A percentile compares a stretch with the other conserved stretches of the same genome.
Evolutionary conservation across 2,329 filamentous ascomycete species (phyloP).

Genomic region (Pseudocercospora fijiensis): DNA sequence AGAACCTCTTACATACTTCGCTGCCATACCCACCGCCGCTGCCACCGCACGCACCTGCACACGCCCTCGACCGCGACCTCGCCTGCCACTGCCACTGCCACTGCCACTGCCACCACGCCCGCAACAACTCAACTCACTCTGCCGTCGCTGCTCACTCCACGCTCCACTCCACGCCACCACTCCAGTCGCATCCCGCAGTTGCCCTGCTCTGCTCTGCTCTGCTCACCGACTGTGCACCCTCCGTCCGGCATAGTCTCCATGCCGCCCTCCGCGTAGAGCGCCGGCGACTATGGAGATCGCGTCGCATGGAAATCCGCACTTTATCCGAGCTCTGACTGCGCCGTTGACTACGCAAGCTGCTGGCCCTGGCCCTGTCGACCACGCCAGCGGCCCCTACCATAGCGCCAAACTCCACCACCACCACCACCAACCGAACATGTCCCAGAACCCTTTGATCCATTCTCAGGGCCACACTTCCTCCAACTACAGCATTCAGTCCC

Average conservation of each 20-base stretch:
- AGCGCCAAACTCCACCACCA: constrained; percentile 8
- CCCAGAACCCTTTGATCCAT: constrained; percentile 41
- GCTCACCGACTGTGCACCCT: constrained; percentile 1
- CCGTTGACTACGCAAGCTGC: constrained; percentile 32
- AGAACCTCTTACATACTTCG: too few species aligned
- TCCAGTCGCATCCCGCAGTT: neutral
- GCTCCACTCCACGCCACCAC: neutral
- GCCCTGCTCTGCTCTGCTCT: neutral
- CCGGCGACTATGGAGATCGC: constrained; percentile 33
- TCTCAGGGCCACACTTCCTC: constrained; percentile 48
- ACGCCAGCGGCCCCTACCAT: constrained; percentile 10
- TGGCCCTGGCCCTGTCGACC: constrained; percentile 14
- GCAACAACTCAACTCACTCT: neutral
- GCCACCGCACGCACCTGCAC: too few species aligned
- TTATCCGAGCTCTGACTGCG: constrained; percentile 34
- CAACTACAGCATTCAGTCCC: constrained; percentile 49
- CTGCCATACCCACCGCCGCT: neutral
- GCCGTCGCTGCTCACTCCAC: neutral
- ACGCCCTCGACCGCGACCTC: too few species aligned
- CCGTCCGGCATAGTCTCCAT: constrained; percentile 9
- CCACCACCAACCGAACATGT: constrained; percentile 23
- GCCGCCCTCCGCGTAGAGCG: constrained; percentile 23
- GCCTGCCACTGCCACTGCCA: too few species aligned
- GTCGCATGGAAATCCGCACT: constrained; percentile 30
- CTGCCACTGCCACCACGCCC: neutral